Percentiles rank a stretch among this genome's conserved stretches.
These are phyloP conservation scores for Leccinum imitatum DNA, from an alignment of 768 basidiomycete genomes.

Conservation along the genomic window DNA sequence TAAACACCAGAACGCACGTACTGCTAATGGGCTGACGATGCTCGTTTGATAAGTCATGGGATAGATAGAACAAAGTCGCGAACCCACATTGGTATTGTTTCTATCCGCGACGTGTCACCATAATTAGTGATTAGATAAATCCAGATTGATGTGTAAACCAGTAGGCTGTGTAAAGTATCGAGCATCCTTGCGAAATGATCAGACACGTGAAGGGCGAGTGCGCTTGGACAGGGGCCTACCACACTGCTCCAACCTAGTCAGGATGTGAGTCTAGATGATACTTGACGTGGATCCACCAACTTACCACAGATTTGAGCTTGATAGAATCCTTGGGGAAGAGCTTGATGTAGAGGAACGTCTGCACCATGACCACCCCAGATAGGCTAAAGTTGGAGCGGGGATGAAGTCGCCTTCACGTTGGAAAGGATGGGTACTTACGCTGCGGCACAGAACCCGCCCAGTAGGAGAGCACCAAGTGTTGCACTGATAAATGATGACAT, in stretches of 20 bases:
- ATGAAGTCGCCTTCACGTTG: not conserved
- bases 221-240: conserved; percentile 13
- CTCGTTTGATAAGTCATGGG: not conserved
- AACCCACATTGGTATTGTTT: conserved; percentile 46
- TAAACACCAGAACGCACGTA: conserved; percentile 10
- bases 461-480: conserved; percentile 30
- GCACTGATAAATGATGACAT: conserved; percentile 17
- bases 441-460: conserved; percentile 32
- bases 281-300: conserved; percentile 1
- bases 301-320: conserved; percentile 25
- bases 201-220: not conserved
- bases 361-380: conserved; percentile 29
- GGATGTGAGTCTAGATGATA: not conserved
- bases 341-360: conserved; percentile 31
- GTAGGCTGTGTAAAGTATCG: conserved; percentile 41
- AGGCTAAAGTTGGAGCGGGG: conserved; percentile 16
- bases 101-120: conserved; percentile 38
- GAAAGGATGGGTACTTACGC: conserved; percentile 14
- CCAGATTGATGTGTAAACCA: conserved; percentile 43
- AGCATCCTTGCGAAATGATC: conserved; percentile 22
- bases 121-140: conserved; percentile 45
- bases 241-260: conserved; percentile 28
- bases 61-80: not conserved
- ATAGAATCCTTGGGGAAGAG: conserved; percentile 27
- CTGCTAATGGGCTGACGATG: conserved; percentile 25